A percentile compares a stretch with the other conserved stretches of the same genome.
These are phyloP conservation scores for Teratosphaeria zuluensis DNA, from an alignment of 2,329 filamentous ascomycete species.

Conservation along the genomic window DNA sequence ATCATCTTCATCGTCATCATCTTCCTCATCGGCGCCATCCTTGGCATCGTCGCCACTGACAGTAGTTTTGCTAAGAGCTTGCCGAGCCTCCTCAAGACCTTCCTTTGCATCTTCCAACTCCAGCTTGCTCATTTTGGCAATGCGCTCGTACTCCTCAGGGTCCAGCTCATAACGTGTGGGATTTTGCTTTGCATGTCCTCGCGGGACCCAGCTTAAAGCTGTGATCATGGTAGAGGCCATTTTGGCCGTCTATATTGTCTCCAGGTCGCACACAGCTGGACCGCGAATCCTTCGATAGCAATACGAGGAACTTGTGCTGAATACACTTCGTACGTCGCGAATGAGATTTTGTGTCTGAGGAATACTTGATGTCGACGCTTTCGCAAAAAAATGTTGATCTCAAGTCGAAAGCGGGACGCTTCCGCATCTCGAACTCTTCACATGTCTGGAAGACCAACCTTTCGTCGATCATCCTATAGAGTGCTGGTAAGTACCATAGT, in stretches of 20 bases:
- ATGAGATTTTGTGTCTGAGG: neutral
- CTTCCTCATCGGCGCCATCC: slow-evolving; percentile 17
- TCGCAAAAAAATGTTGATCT: neutral
- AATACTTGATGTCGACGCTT: neutral
- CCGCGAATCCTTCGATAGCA: too few relatives aligned
- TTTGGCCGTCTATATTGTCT: neutral
- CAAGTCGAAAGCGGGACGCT: neutral
- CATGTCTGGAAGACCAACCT: neutral
- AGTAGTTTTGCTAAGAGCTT: slow-evolving; percentile 26
- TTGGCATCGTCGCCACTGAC: slow-evolving; percentile 3
- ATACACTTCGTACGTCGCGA: too few relatives aligned
- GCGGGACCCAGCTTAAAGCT: slow-evolving; percentile 44
- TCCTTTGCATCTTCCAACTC: slow-evolving; percentile 88
- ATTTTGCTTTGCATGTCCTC: slow-evolving; percentile 41
- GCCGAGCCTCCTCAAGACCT: slow-evolving; percentile 64
- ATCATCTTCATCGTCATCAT: slow-evolving; percentile 15
- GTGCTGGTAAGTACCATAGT: neutral
- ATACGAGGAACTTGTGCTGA: too few relatives aligned
- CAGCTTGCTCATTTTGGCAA: slow-evolving; percentile 42
- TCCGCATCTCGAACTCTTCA: neutral
- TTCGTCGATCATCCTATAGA: neutral
- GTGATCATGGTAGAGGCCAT: slow-evolving; percentile 35
- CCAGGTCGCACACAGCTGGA: too few relatives aligned
- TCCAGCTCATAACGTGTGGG: slow-evolving; percentile 42
- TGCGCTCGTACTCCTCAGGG: slow-evolving; percentile 43